Evolutionary conservation across 2,329 filamentous ascomycete genomes (phyloP).

Genomic region (Cordyceps farinosa): DNA sequence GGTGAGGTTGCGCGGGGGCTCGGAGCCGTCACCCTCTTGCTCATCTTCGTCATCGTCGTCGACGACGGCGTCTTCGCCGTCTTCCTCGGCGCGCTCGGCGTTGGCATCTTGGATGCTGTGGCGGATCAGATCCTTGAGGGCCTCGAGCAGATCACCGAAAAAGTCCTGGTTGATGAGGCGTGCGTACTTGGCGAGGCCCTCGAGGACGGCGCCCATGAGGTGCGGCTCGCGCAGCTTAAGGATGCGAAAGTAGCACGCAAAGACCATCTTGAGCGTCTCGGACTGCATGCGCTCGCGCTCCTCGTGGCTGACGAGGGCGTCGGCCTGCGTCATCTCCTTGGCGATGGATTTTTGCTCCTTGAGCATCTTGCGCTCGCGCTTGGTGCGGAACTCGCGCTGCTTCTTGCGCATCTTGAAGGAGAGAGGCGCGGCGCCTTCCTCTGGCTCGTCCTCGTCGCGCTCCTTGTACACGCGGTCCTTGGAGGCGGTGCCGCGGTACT

Average conservation of each 20-base stretch:
- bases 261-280: conserved; percentile 93
- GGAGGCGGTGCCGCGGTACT: conserved; percentile 82
- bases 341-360: conserved; percentile 85
- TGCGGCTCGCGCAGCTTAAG: conserved; percentile 76
- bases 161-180: conserved; percentile 99
- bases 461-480: conserved; percentile 66
- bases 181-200: conserved; percentile 88
- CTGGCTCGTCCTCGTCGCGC: conserved; percentile 16
- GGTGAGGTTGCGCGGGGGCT: conserved; percentile 64
- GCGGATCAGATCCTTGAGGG: conserved; percentile 85
- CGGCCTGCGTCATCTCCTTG: conserved; percentile 89
- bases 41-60: conserved; percentile 41
- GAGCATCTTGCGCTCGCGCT: conserved; percentile 75
- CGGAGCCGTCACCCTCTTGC: conserved; percentile 38
- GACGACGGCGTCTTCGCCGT: conserved; percentile 38
- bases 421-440: conserved; percentile 22
- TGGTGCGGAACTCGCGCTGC: conserved; percentile 83
- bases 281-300: conserved; percentile 91
- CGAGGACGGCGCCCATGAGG: conserved; percentile 94
- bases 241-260: conserved; percentile 91
- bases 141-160: conserved; percentile 93
- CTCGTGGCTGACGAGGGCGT: conserved; percentile 87
- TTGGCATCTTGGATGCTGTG: conserved; percentile 61
- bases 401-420: conserved; percentile 61
- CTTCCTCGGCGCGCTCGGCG: conserved; percentile 43